These are phyloP conservation scores for Colletotrichum sp. DNA, from an alignment of 2,329 filamentous ascomycete species.

Conservation along the genomic window DNA sequence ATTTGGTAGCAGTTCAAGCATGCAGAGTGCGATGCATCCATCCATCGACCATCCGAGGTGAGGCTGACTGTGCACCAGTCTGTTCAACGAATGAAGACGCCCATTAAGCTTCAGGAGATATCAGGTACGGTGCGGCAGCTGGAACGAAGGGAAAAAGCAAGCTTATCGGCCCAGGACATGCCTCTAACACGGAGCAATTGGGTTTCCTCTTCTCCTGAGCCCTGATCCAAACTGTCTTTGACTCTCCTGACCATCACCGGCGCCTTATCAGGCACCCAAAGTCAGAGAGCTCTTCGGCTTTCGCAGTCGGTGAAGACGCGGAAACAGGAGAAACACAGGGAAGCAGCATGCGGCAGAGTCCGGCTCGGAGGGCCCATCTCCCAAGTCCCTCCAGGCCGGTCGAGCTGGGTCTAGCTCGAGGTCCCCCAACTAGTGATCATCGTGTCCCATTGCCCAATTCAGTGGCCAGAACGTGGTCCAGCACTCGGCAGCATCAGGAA, in stretches of 20 bases:
- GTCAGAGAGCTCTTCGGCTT: not conserved
- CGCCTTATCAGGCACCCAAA: not conserved
- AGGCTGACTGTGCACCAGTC: not conserved
- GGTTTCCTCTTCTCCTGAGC: not conserved
- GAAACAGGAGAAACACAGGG: not conserved
- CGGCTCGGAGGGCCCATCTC: not conserved
- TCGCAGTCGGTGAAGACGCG: conserved; percentile 1
- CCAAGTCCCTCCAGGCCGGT: not conserved
- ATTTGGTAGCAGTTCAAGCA: not conserved
- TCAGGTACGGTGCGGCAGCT: not conserved
- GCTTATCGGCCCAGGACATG: not conserved
- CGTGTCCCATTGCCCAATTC: not conserved
- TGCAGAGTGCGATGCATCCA: not conserved
- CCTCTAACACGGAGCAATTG: not conserved
- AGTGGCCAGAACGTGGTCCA: not conserved
- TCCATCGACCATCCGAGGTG: not conserved
- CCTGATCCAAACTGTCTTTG: not conserved
- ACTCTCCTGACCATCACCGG: not conserved
- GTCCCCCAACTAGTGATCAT: not conserved
- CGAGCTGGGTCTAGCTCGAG: not conserved
- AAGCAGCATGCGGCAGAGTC: not conserved
- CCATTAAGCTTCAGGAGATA: not conserved
- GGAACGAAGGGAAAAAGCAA: not conserved
- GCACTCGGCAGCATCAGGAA: not conserved
- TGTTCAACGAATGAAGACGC: not conserved